A percentile compares a stretch with the other conserved stretches of the same genome.
Conservation (phyloP, 2,329 filamentous ascomycete species). For the Fusarium incarnatum region DNA sequence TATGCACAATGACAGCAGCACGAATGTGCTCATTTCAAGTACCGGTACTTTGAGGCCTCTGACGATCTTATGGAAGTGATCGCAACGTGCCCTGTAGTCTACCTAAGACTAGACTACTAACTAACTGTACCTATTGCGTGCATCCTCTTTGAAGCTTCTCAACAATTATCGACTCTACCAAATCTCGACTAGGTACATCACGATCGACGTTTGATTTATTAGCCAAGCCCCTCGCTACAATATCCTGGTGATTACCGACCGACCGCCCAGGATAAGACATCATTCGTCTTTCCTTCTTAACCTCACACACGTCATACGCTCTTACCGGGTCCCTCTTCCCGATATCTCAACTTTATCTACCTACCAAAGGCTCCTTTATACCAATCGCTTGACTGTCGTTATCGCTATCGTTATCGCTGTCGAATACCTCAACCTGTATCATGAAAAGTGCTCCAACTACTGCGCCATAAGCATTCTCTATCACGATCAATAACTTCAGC, state of each 20-base stretch:
- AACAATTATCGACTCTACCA: constrained; percentile 37
- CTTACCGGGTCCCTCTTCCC: background rate
- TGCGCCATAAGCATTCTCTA: constrained; percentile 30
- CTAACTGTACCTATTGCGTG: constrained; percentile 6
- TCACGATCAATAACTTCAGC: constrained; percentile 7
- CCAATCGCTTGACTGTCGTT: constrained; percentile 33
- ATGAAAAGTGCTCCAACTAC: constrained; percentile 32
- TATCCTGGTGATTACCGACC: constrained; percentile 17
- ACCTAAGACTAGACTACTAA: background rate
- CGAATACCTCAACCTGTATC: constrained; percentile 41
- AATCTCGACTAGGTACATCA: constrained; percentile 42
- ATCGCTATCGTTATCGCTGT: constrained; percentile 39
- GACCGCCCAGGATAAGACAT: constrained; percentile 4
- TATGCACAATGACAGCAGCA: background rate
- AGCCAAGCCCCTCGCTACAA: constrained; percentile 33
- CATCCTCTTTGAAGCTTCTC: constrained; percentile 39
- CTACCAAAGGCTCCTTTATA: constrained; percentile 18
- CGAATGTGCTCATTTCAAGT: background rate
- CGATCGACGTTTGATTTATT: constrained; percentile 40
- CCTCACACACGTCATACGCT: constrained; percentile 24
- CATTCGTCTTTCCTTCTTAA: constrained; percentile 5
- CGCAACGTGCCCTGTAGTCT: constrained; percentile 25
- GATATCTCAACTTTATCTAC: background rate
- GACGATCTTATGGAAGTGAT: constrained; percentile 36
- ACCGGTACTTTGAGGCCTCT: constrained; percentile 17